Percentiles rank a stretch among this genome's conserved stretches.
Conservation (phyloP, 805 yeast species). For the Teunomyces tritomae region DNA sequence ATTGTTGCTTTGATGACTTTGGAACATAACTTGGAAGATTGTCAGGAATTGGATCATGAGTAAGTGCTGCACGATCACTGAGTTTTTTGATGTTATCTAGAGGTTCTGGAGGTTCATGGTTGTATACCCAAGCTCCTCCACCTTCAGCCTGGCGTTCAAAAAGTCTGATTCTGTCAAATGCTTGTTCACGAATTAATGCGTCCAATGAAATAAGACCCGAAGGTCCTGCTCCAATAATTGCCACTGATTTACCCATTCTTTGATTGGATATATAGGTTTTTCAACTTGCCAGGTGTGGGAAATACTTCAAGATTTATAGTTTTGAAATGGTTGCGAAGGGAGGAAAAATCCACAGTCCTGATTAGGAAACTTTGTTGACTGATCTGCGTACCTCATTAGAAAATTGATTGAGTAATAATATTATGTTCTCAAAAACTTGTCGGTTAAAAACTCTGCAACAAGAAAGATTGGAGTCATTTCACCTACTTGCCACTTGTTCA, state of each 20-base stretch:
- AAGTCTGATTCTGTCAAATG: slow-evolving; percentile 13
- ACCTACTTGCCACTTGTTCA: too few relatives aligned
- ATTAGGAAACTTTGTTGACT: background rate
- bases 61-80: slow-evolving; percentile 10
- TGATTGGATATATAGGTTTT: background rate
- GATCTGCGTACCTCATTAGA: background rate
- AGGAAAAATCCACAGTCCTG: slow-evolving; percentile 1
- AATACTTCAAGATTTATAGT: background rate
- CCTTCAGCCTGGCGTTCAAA: slow-evolving; percentile 18
- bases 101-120: slow-evolving; percentile 17
- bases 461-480: too few relatives aligned
- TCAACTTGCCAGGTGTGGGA: background rate
- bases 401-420: too few relatives aligned
- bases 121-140: slow-evolving; percentile 23
- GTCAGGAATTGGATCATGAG: slow-evolving; percentile 13
- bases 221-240: slow-evolving; percentile 25
- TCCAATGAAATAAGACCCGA: slow-evolving; percentile 22
- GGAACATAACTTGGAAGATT: slow-evolving; percentile 16
- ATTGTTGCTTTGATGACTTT: slow-evolving; percentile 14
- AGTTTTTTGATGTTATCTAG: slow-evolving; percentile 12
- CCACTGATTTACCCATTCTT: slow-evolving; percentile 13
- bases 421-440: too few relatives aligned
- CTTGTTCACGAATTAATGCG: slow-evolving; percentile 15
- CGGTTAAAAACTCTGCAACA: too few relatives aligned
- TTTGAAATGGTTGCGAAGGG: background rate